Evolutionary conservation across 2,329 filamentous ascomycete genomes (phyloP), one percentile per base, ranked within the genome.

Genomic region (Ophiocordyceps robertsii): DNA sequence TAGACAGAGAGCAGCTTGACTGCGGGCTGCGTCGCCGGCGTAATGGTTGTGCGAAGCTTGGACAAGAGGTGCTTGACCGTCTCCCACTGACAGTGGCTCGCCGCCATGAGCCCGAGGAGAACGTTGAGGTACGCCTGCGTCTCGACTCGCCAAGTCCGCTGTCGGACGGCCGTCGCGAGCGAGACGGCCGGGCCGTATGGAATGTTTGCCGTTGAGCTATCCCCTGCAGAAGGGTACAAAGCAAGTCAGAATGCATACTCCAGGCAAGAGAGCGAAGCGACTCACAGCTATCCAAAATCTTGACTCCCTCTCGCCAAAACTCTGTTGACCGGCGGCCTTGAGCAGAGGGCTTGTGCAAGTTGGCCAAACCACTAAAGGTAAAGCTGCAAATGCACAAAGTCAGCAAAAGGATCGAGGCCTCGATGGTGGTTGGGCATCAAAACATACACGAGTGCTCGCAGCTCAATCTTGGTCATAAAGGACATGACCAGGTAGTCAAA

Each of bases 11-110:
- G 68, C 30, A 77, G 38, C 29, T 53, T 53, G 17, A 65, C 45
- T 2, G 67, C 67, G 48, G 55, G 64, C 56, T 65, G 67, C 46
- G 53, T 63, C 47, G 57, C 59, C 29, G 60, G 59, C 37, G 55
- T 57, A 39, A 67, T 57, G 30, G 69, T 63, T 41, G 55, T 59
- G 41, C 72, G 66, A 12, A 84, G 62, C 37, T 71, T 68, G 12
- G 68, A 62, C 16, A 85, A 59, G 43, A 69, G 72, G 44, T 75
- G 64, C 51, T 68, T 72, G 4, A 84, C 82, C 37, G 70, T 68
- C 11, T 70, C 62, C 79, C 82, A 89, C 46, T 86, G 77, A 36
- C 80, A 83, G 40, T 80, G 75, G 36, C 77, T 80, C 38, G 82
- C 84, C 1, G 77, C 71, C 43, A 83, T 70, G 40, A 92, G 73